Evolutionary conservation across 139 green algal genomes (phyloP), one percentile per base, ranked within the genome.

Genomic region (Zygnema circumcarinatum): DNA sequence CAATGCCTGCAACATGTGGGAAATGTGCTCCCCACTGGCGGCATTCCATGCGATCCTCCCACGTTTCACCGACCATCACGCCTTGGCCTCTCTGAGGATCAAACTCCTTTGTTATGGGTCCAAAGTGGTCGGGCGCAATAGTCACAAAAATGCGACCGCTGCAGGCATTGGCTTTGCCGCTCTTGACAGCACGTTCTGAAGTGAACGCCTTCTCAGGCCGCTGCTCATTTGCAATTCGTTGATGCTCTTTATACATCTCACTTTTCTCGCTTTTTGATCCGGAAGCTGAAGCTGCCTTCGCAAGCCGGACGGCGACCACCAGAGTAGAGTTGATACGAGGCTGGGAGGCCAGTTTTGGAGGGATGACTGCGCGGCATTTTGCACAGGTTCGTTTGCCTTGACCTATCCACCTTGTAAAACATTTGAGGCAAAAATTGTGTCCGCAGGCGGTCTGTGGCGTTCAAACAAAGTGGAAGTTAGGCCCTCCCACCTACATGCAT

Each of bases 391-490:
- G 95, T 84, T 98, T 97, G 69, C 90, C 92, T 76, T 96, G 93
- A 32, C 85, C 89, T 7, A 92, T 83, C 94, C 93, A 96, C 38
- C 93, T 93, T 52, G 93, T 94, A 92, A 98, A 96, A 91, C 96
- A 98, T 39, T 85, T 92, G n/a, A 98, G 92, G 92, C 96, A 98
- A 90, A 96, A 98, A 90, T 98, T 98, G 93, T 98, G 96, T 89
- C 98, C 96, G 93, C 96, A 98, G 32, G 96, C 94, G 0, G 96
- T 95, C 95, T 97, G 94, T 75, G 84, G 47, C n/a, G 11, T 79
- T 20, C 20, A 54, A 33, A 83, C n/a, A 31, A 33, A 1, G 53
- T 20, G 20, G 41, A 32, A 73, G 68, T 16, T 39, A 1, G n/a
- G 35, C 2, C 1, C 22, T 41, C 73, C 20, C 1, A 22, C 31